Evolutionary conservation across 2,329 filamentous ascomycete genomes (phyloP), one percentile per base, ranked within the genome.

Genomic region (Trichothecium roseum): DNA sequence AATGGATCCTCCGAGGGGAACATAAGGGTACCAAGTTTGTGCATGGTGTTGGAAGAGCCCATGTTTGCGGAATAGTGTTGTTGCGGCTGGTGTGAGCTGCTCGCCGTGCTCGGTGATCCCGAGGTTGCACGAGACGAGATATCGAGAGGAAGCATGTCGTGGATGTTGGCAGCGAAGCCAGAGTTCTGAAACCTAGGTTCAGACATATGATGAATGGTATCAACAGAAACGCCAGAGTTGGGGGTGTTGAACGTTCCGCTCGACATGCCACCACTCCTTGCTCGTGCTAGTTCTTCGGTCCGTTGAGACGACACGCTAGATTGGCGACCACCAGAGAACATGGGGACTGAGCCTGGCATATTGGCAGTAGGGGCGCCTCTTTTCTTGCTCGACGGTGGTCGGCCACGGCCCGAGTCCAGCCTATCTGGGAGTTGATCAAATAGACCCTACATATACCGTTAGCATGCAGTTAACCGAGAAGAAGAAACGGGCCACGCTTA

Each of bases 361-460:
- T 44, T 43, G 12, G 42, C 43, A 8, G 32, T 29, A 5, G 72
- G 65, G 1, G 72, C 72, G 3, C 72, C 63, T 26, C 75, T 65
- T 51, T 79, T 79, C 50, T 70, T 76, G 9, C 62, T 69, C 36
- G 56, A 57, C 17, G 51, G 46, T 13, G 56, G 52, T 31, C 54
- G 61, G 30, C 52, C 49, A 39, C 57, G 63, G 33, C 51, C 57
- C 37, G 60, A 73, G 47, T 78, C 80, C 24, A 93, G 63, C 38
- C 72, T 72, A 34, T 82, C 79, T 1, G 88, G 86, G 1, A 96
- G 60, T 50, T 87, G 77, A 40, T 91, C 84, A 53, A 96, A 95
- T 7, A 95, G 69, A 33, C 69, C 69, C 84, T 91, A 22, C 12
- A 31, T 18, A 18, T 32, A 30, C 37, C 27, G 30, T 46, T 27